Evolutionary conservation across 495 filamentous ascomycete genomes (phyloP).

Genomic region (Penicillium coffeae): DNA sequence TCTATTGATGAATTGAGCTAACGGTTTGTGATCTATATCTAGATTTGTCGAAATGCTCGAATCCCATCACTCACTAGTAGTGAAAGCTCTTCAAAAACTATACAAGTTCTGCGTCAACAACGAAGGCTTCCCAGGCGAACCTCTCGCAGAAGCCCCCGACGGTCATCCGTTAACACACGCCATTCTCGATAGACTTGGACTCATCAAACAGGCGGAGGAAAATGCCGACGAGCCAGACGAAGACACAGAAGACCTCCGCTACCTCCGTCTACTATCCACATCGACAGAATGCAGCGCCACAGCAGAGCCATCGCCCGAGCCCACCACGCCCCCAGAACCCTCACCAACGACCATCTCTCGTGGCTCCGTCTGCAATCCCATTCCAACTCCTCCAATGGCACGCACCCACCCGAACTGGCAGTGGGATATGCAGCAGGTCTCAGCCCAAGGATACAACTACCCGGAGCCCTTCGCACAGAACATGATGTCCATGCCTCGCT

Average conservation of each 20-base stretch:
- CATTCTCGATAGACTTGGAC: slow-evolving; percentile 43
- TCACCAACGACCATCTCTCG: slow-evolving; percentile 19
- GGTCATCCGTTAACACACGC: slow-evolving; percentile 45
- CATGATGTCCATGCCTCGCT: slow-evolving; percentile 19
- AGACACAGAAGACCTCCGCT: slow-evolving; percentile 37
- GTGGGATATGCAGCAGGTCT: slow-evolving; percentile 33
- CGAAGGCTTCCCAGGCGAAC: slow-evolving; percentile 45
- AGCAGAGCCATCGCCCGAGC: slow-evolving; percentile 41
- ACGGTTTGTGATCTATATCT: no score
- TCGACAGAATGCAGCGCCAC: slow-evolving; percentile 41
- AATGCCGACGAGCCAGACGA: slow-evolving; percentile 36
- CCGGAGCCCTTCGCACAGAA: slow-evolving; percentile 22
- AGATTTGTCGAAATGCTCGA: slow-evolving; percentile 50
- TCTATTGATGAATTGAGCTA: no score
- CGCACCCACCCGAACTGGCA: slow-evolving; percentile 24
- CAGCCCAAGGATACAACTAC: slow-evolving; percentile 20
- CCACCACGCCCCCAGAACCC: slow-evolving; percentile 36
- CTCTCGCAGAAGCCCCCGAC: slow-evolving; percentile 38
- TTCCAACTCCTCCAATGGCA: slow-evolving; percentile 19
- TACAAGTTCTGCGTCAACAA: slow-evolving; percentile 44
- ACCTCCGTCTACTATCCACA: slow-evolving; percentile 35
- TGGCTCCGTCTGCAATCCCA: slow-evolving; percentile 11
- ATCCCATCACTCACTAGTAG: slow-evolving; percentile 42
- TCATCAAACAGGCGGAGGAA: slow-evolving; percentile 50
- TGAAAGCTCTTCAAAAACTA: slow-evolving; percentile 43